Evolutionary conservation across 129 eudicot genomes (phyloP).

Genomic region (Apium graveolens): DNA sequence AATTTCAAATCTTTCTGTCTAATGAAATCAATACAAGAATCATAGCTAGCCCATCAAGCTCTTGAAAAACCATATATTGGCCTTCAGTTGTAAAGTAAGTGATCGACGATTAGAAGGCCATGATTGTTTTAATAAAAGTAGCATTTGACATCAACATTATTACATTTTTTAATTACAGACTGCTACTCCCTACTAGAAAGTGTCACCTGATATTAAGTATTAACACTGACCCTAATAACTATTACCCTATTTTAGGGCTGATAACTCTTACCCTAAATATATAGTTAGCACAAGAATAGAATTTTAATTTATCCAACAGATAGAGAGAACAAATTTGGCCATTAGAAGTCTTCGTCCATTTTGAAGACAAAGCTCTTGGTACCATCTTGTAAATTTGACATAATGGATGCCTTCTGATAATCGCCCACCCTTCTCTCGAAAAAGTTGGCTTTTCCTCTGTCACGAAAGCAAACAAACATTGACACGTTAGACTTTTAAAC

Average conservation of each 20-base stretch:
- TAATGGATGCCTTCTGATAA: slow-evolving; percentile 79
- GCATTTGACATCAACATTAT: no score
- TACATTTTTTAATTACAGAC: no score
- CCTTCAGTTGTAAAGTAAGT: no score
- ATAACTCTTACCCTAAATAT: background rate
- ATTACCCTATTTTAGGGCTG: no score
- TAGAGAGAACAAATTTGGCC: background rate
- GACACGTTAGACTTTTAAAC: background rate
- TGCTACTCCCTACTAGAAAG: background rate
- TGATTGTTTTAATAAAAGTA: background rate
- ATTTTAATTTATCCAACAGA: background rate
- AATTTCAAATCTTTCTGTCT: no score
- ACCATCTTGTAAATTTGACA: slow-evolving; percentile 56
- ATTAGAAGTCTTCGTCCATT: slow-evolving; percentile 66
- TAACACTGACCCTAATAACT: background rate
- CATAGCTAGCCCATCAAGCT: no score
- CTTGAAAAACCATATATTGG: no score
- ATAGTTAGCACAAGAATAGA: background rate
- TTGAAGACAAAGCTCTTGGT: slow-evolving; percentile 54
- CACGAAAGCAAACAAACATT: slow-evolving; percentile 14
- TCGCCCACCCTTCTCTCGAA: slow-evolving; percentile 88
- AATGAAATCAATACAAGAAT: no score
- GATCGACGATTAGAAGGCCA: no score
- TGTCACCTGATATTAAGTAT: background rate
- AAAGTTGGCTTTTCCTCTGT: slow-evolving; percentile 83